A percentile compares a stretch with the other conserved stretches of the same genome.
Conservation (phyloP, 176 grass and related monocot species). For the Chloris gayana region DNA sequence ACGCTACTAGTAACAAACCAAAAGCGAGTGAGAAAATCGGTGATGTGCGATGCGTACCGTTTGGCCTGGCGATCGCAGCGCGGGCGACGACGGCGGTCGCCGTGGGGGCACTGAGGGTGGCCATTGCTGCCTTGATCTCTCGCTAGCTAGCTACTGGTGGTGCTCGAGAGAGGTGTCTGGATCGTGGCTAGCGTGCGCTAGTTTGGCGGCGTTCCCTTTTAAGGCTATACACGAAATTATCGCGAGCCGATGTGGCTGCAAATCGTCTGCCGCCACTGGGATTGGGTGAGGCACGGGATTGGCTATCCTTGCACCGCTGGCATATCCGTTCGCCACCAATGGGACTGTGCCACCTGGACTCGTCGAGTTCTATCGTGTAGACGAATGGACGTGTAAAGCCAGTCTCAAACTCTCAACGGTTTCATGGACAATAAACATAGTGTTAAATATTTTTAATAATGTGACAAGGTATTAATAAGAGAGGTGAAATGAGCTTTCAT, state of each 20-base stretch:
- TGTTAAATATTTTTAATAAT: no score
- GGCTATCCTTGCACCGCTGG: conserved; percentile 38
- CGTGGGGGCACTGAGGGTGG: conserved; percentile 61
- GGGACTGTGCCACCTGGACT: conserved; percentile 42
- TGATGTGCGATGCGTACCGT: conserved; percentile 28
- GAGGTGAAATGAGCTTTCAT: no score
- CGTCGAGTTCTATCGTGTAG: conserved; percentile 30
- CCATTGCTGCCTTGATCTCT: conserved; percentile 47
- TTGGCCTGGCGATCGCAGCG: conserved; percentile 39
- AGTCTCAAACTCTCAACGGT: no score
- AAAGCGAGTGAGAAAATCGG: background rate
- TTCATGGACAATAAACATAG: no score
- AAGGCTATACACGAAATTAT: conserved; percentile 41
- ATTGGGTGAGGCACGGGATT: conserved; percentile 61
- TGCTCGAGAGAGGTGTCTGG: background rate
- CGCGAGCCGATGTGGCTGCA: conserved; percentile 31
- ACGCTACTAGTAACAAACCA: background rate
- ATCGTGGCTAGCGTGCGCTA: conserved; percentile 42
- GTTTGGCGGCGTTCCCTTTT: conserved; percentile 36
- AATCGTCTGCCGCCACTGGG: conserved; percentile 42
- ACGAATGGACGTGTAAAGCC: no score
- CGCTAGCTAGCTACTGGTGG: conserved; percentile 17
- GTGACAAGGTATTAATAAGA: no score
- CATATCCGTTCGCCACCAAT: conserved; percentile 58
- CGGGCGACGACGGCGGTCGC: conserved; percentile 54